Conservation (phyloP, 2,329 filamentous ascomycete genomes). For the Colletotrichum higginsianum region DNA sequence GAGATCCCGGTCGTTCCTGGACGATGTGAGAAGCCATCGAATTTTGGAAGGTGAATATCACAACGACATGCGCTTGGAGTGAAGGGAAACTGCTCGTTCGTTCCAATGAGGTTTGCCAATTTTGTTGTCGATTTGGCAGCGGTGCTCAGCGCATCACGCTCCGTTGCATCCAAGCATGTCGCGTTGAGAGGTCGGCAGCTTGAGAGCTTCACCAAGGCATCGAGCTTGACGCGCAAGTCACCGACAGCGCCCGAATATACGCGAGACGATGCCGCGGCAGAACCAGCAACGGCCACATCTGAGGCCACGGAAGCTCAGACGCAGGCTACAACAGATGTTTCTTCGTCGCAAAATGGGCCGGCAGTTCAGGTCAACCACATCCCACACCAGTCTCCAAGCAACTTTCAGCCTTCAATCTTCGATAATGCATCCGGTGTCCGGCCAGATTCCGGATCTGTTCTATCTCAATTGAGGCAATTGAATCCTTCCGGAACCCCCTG, state of each 20-base stretch:
- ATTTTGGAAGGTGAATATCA: background rate
- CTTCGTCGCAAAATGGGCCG: background rate
- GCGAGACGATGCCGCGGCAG: background rate
- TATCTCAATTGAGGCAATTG: constrained; percentile 37
- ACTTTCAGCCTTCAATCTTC: constrained; percentile 1
- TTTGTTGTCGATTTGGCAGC: constrained; percentile 78
- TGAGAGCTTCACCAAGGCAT: constrained; percentile 64
- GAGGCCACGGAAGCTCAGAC: background rate
- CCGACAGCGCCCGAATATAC: constrained; percentile 18
- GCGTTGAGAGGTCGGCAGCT: constrained; percentile 70
- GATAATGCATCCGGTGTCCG: constrained; percentile 20
- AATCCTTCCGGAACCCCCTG: constrained; percentile 24
- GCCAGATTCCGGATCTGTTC: constrained; percentile 32
- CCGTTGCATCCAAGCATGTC: constrained; percentile 75
- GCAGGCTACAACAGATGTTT: background rate
- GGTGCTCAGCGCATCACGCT: constrained; percentile 78
- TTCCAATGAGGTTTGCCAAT: constrained; percentile 73
- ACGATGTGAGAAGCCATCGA: background rate
- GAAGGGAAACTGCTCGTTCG: background rate
- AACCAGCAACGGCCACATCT: background rate
- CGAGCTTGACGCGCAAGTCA: constrained; percentile 55
- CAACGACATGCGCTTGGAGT: constrained; percentile 18
- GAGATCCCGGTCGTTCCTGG: constrained; percentile 9
- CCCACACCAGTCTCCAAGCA: constrained; percentile 30
- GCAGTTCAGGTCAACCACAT: constrained; percentile 20